Base-by-base conservation (phyloP, 441 rosid genomes). In the Erodium moschatum region DNA sequence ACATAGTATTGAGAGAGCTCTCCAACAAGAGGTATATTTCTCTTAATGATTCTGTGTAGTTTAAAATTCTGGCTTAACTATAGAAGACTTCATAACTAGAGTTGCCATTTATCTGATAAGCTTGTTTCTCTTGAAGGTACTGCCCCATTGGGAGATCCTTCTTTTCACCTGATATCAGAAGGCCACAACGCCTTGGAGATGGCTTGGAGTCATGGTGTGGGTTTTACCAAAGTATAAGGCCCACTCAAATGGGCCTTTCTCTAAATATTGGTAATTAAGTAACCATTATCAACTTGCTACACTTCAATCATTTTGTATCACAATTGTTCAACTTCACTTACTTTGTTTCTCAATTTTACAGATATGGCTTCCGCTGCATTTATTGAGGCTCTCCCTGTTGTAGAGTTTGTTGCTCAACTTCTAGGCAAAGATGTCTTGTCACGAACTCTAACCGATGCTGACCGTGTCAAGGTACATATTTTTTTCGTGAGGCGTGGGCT, bases 201-300 rank as follows among this genome's bases (percentile, higher is more conserved):
- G 98, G 98, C 69, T 85, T 94, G 78, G 96, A 94, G 85, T 88
- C 96, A 29, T 94, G 98, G 98, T 91, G 96, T 67, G 98, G 98
- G 38, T 94, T 91, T 79, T 94, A 94, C 73, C 96, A 91, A 75
- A 94, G 98, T 72, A 91, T 94, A 68, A 86, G 98, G 76, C 97
- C 98, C 11, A 93, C 98, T 0, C 98, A 91, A 56, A 94, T 94
- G 98, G 97, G 97, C 74, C 75, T 94, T 77, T 89, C 97, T 29
- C 77, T 94, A 38, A 94, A 89, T 81, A 91, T 94, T 18, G 98
- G 98, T 94, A 86, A 68, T 7, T 67, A 12, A 58, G 60, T 64
- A 50, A 9, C 24, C 2, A 2, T 16, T 44, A 15, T 29, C n/a
- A 44, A 6, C 3, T 21, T 46, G 24, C 20, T 2, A 64, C 20